These are phyloP conservation scores for Bruguiera hainesii DNA, from an alignment of 441 rosid genomes.

Conservation along the genomic window DNA sequence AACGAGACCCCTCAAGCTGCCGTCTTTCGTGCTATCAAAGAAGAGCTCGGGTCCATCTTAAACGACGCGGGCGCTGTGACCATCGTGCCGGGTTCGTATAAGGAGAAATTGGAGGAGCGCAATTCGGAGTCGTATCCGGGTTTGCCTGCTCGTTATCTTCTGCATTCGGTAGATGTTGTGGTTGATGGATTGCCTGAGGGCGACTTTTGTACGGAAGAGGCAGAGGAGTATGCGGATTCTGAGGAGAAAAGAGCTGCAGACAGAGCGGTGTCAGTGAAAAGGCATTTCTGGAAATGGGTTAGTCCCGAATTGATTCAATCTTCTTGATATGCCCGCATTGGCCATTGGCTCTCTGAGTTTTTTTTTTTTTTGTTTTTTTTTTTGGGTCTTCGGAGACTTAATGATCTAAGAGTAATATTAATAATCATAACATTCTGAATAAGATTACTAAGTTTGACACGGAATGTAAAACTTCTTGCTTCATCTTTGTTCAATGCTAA, in stretches of 20 bases:
- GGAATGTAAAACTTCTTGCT: not conserved
- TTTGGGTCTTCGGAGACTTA: not conserved
- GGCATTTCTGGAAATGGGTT: conserved; percentile 93
- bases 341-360: not conserved
- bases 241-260: conserved; percentile 36
- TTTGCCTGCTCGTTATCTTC: conserved; percentile 64
- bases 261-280: conserved; percentile 65
- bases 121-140: conserved; percentile 77
- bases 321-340: conserved; percentile 28
- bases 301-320: conserved; percentile 43
- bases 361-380: not conserved
- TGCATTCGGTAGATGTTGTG: conserved; percentile 61
- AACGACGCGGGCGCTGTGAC: conserved; percentile 22
- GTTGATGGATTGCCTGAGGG: conserved; percentile 88
- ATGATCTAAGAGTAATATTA: not conserved
- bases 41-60: conserved; percentile 64
- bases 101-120: conserved; percentile 62
- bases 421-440: not conserved
- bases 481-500: not conserved
- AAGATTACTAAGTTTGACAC: not conserved
- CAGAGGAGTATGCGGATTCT: conserved; percentile 48
- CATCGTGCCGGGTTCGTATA: conserved; percentile 57
- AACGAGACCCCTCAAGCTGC: conserved; percentile 61
- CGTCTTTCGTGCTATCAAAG: conserved; percentile 59
- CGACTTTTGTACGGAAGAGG: conserved; percentile 71